Conservation (phyloP, 495 filamentous ascomycete genomes). For the Penicillium pulvis region DNA sequence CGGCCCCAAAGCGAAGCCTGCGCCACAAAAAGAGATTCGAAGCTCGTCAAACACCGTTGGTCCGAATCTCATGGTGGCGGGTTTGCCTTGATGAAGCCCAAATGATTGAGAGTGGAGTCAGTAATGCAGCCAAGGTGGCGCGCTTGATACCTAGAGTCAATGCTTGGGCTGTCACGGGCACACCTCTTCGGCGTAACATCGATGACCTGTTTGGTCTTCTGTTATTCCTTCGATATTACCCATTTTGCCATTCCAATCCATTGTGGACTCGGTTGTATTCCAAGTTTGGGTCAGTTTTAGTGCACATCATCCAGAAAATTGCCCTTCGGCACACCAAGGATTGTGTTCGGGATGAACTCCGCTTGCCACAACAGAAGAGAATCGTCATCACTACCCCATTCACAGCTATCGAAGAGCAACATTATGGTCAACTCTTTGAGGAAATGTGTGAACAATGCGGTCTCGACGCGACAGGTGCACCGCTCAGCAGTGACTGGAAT, state of each 20-base stretch:
- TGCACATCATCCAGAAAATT: constrained; percentile 64
- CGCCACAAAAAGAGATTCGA: constrained; percentile 68
- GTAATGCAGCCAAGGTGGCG: constrained; percentile 79
- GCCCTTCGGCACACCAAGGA: constrained; percentile 86
- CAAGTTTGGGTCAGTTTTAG: constrained; percentile 60
- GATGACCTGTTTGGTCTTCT: constrained; percentile 70
- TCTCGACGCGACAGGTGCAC: constrained; percentile 63
- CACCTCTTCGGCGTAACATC: constrained; percentile 78
- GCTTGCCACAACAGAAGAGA: constrained; percentile 72
- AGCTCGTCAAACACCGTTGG: constrained; percentile 70
- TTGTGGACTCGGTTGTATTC: constrained; percentile 68
- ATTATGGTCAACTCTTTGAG: constrained; percentile 72
- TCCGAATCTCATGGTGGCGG: constrained; percentile 85
- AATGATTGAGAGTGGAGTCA: constrained; percentile 88
- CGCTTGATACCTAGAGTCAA: constrained; percentile 77
- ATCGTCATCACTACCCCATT: constrained; percentile 89
- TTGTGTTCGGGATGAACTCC: constrained; percentile 67
- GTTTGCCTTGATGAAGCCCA: constrained; percentile 94
- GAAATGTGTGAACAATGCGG: constrained; percentile 71
- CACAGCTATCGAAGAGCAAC: constrained; percentile 82
- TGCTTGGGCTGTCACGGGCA: constrained; percentile 93
- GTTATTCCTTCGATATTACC: constrained; percentile 76
- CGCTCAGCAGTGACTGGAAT: constrained; percentile 61
- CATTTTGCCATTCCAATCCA: constrained; percentile 62
- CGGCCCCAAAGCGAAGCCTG: constrained; percentile 63